phyloP scores from a whole-genome alignment of 768 basidiomycete species.

The Xerocomellus intermedius region DNA sequence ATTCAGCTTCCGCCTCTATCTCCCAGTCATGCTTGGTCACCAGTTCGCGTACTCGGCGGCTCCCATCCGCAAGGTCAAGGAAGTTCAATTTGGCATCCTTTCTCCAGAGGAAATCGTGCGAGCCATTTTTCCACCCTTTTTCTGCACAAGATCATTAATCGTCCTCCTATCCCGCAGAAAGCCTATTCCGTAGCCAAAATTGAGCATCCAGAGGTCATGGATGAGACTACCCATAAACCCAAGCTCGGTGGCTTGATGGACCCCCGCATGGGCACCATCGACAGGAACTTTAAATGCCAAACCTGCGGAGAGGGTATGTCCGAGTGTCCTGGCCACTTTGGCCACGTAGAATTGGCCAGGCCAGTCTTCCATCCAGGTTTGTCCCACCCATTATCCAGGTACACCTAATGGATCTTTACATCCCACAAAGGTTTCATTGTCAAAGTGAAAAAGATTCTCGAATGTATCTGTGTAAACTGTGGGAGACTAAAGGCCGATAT shows the following conservation, averaged over 20 bases:
- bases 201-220: constrained; percentile 98
- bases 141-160: constrained; percentile 5
- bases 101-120: constrained; percentile 97
- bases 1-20: not conserved
- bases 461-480: constrained; percentile 98
- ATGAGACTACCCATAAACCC: constrained; percentile 85
- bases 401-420: not conserved
- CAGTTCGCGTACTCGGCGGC: constrained; percentile 92
- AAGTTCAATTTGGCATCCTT: constrained; percentile 98
- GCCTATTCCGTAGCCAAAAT: constrained; percentile 98
- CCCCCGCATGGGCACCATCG: constrained; percentile 96
- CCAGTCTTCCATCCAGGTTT: constrained; percentile 97
- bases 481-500: constrained; percentile 96
- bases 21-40: constrained; percentile 71
- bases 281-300: constrained; percentile 98
- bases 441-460: constrained; percentile 99
- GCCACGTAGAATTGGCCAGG: constrained; percentile 94
- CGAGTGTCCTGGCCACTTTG: constrained; percentile 99
- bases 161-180: constrained; percentile 61
- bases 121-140: not conserved
- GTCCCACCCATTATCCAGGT: constrained; percentile 27
- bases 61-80: constrained; percentile 92
- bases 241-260: constrained; percentile 97
- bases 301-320: constrained; percentile 99
- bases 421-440: constrained; percentile 76